Base-by-base conservation (phyloP, 805 yeast genomes). In the Cyberlindnera mrakii region DNA sequence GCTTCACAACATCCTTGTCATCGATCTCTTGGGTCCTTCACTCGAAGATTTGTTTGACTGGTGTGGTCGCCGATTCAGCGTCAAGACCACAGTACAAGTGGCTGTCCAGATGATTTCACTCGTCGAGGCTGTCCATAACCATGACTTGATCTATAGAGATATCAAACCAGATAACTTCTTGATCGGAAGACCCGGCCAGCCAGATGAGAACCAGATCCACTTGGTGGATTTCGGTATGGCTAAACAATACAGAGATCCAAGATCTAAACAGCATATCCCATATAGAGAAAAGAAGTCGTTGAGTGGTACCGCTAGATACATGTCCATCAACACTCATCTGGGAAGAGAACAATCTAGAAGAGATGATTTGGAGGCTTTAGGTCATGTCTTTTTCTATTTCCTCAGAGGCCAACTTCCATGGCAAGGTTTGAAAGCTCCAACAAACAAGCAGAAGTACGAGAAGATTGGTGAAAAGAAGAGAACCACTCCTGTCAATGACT, bases 381-480 rank as follows among this genome's bases (percentile, higher is more conserved):
- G 91, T 15, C 93, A 85, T 64, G 93, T 85, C 0, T 85, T 85
- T 58, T 77, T 85, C 59, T 85, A 85, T 62, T 85, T 85, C 55
- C 63, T 84, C 43, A 74, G 85, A 57, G 93, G 95, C 25, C 82
- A 80, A 49, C 71, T 85, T 58, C 95, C 95, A 37, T 85, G 95
- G 95, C 95, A 85, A 65, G 95, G 95, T n/a, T 67, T 85, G 47
- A 85, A 84, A 63, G 93, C 91, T 2, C 88, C 88, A 46, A 84
- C 87, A n/a, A 85, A 85, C 61, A 85, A 85, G 60, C 75, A 79
- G 51, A 85, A 85, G 61, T 85, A 85, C 59, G 93, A 85, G 62
- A 85, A 84, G 59, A 85, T 85, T 61, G 93, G 93, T 25, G 84
- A 83, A 51, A 83, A 83, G 55, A 85, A 85, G 62, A 81, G 82